Evolutionary conservation across 768 basidiomycete genomes (phyloP), one percentile per base, ranked within the genome.

Genomic region (Pulveroboletus sp.): DNA sequence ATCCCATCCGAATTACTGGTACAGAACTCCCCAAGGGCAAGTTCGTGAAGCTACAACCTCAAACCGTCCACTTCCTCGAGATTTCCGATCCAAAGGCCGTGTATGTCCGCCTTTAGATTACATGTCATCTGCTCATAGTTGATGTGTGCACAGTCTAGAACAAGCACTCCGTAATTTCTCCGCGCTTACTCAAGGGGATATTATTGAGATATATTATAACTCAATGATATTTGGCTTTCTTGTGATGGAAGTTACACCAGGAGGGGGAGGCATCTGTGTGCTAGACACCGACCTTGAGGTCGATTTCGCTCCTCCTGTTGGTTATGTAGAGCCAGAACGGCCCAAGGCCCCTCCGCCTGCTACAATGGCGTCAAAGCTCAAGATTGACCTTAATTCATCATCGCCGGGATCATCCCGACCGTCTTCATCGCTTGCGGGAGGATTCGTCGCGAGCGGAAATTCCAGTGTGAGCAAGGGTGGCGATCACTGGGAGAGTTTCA

Each of bases 191-290:
- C 90, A 93, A 61, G 93, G 93, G 39, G 96, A 99, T 64, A 95
- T 96, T 54, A 91, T 99, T 65, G 96, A 98, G 71, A 95, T 99
- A 62, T 83, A 77, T n/a, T 97, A 99, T 71, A 98, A 98, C 67
- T 84, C 85, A 0, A 92, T 99, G 61, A 79, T 92, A 18, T 98
- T 99, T 65, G 91, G 93, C 44, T 78, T 99, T 40, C 82, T 97
- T 38, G 85, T 99, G 33, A 96, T 98, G 92, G 95, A 98, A 69
- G 81, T 86, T 10, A 79, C 76, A 39, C 93, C 93, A 2, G 89
- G 87, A 8, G 90, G 86, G 17, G 82, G 82, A 50, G 95, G 93
- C 8, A 97, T 99, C 60, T 83, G 75, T 42, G 81, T 97, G 45
- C 71, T 96, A 45, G 93, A 99, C 63, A 97, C 93, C 0, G 96